Evolutionary conservation across 257 asterid species (phyloP).

Genomic region (Leonotis leonurus): DNA sequence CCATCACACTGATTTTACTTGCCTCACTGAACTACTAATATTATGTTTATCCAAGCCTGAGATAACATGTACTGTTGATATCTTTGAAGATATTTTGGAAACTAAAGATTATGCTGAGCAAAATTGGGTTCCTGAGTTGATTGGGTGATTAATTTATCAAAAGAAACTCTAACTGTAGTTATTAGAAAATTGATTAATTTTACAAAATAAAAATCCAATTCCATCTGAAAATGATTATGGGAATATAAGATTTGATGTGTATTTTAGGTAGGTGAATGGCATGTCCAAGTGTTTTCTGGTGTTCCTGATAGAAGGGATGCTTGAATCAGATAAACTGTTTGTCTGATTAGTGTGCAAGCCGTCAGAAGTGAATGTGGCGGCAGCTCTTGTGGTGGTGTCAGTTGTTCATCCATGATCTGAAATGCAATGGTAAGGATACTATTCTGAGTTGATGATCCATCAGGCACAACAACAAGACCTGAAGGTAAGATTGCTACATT

Average conservation of each 20-base stretch:
- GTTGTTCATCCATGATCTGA: conserved; percentile 36
- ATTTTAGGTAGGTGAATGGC: not conserved
- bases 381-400: conserved; percentile 20
- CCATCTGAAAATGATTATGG: not conserved
- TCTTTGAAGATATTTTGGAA: not conserved
- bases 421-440: conserved; percentile 40
- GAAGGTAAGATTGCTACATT: conserved; percentile 34
- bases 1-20: not conserved
- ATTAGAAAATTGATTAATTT: not conserved
- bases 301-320: conserved; percentile 17
- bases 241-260: not conserved
- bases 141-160: not conserved
- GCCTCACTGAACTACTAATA: too few relatives aligned
- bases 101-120: not conserved
- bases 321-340: conserved; percentile 29
- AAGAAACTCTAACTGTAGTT: not conserved
- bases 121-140: not conserved
- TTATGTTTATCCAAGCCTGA: not conserved
- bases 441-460: not conserved
- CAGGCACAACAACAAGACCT: conserved; percentile 39
- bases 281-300: not conserved
- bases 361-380: conserved; percentile 26
- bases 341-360: conserved; percentile 27
- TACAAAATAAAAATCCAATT: not conserved
- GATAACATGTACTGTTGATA: not conserved